Evolutionary conservation across 371 early-diverging fungal species (phyloP), one percentile per base, ranked within the genome.

Genomic region (Mortierella sp.): DNA sequence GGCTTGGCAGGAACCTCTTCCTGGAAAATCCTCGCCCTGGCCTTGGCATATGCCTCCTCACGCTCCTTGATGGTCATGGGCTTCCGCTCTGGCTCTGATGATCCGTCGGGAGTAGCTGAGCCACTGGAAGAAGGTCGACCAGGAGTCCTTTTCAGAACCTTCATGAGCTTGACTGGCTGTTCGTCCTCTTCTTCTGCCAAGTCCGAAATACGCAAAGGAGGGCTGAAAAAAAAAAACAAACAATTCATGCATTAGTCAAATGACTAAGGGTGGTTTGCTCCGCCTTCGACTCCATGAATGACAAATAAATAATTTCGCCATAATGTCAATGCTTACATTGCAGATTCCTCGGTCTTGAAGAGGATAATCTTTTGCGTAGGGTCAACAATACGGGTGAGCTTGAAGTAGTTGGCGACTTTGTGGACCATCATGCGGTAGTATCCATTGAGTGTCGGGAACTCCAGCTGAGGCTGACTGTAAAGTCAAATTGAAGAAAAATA

Each of bases 351-450:
- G 22, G 88, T 91, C 76, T 91, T 94, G 76, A 88, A 91, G 16
- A 94, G 76, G 52, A 92, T 86, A 19, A 95, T 91, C 47, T 89
- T 88, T 61, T 91, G 89, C 66, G 85, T 69, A 10, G 88, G 86
- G 68, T 94, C 93, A 58, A 90, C 89, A 14, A 89, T 86, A 83
- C 94, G 94, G 5, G 86, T 89, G 66, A 95, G 71, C 66, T 91
- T 90, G 77, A 92, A 95, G 79, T 93, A 92, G 52, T 91, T 90
- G 19, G 94, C 95, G 3, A 94, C 89, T 40, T 91, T 88, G 79
- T 95, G 95, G 11, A 93, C 88, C 72, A 95, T 89, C 74, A 94
- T 83, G 14, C 96, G 89, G 68, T 95, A 93, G 71, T 95, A 95
- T 9, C 93, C 93, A 71, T 95, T 95, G 90, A 95, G 90, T 14